Percentiles rank a stretch among this genome's conserved stretches.
Conservation (phyloP, 1,284 basidiomycete genomes). For the Cryptococcus neoformans region DNA sequence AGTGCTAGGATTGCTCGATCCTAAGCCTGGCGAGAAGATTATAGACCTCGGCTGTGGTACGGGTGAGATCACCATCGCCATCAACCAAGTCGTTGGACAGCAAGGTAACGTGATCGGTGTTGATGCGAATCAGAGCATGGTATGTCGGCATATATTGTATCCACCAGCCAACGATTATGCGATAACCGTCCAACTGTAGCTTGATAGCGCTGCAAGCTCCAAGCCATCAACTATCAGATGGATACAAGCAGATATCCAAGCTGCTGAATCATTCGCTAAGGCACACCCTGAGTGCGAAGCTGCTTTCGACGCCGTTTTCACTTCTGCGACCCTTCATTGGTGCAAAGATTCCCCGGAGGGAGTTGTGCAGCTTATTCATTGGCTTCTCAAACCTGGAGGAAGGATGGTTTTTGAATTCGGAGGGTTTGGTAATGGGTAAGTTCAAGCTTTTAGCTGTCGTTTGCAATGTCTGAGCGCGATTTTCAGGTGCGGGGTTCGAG, state of each 20-base stretch:
- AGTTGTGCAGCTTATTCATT: slow-evolving; percentile 61
- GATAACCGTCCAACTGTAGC: slow-evolving; percentile 46
- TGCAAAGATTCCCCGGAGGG: slow-evolving; percentile 68
- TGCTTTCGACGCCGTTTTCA: slow-evolving; percentile 60
- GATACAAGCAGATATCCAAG: slow-evolving; percentile 35
- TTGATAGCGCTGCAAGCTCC: slow-evolving; percentile 58
- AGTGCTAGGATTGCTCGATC: slow-evolving; percentile 61
- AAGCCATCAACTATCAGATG: slow-evolving; percentile 57
- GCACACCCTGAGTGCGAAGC: slow-evolving; percentile 21
- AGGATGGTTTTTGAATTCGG: slow-evolving; percentile 73
- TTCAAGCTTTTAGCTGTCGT: neutral
- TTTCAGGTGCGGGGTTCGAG: slow-evolving; percentile 55
- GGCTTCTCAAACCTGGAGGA: slow-evolving; percentile 65
- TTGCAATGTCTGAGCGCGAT: neutral
- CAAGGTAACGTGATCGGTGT: slow-evolving; percentile 63
- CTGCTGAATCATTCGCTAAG: slow-evolving; percentile 13
- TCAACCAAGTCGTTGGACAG: slow-evolving; percentile 57
- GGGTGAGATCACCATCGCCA: slow-evolving; percentile 65
- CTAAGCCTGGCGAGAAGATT: slow-evolving; percentile 64
- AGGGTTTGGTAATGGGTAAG: slow-evolving; percentile 54
- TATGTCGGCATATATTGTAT: slow-evolving; percentile 38
- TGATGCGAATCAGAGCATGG: slow-evolving; percentile 71
- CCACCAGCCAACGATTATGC: neutral
- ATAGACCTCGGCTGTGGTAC: slow-evolving; percentile 80
- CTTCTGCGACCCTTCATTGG: slow-evolving; percentile 78